These are phyloP conservation scores for Rhizopogon vinicolor DNA, from an alignment of 768 basidiomycete species.

Conservation along the genomic window DNA sequence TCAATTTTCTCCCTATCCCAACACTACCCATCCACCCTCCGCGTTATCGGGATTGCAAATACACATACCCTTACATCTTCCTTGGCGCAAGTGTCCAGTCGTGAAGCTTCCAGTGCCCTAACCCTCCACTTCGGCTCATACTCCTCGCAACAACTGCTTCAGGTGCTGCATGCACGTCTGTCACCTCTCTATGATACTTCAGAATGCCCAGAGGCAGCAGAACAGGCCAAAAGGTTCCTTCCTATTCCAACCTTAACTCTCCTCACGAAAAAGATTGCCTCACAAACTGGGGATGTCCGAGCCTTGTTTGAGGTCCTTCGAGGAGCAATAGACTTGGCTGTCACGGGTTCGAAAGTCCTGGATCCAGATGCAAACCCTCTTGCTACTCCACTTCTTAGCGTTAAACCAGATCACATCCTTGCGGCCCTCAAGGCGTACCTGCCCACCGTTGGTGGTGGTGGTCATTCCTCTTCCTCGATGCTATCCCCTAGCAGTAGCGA, in stretches of 20 bases:
- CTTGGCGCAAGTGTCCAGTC: slow-evolving; percentile 29
- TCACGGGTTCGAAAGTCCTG: slow-evolving; percentile 23
- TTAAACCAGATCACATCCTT: slow-evolving; percentile 67
- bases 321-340: slow-evolving; percentile 70
- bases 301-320: slow-evolving; percentile 77
- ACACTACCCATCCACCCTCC: slow-evolving; percentile 45
- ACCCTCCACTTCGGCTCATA: slow-evolving; percentile 85
- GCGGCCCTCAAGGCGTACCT: slow-evolving; percentile 71
- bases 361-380: slow-evolving; percentile 20
- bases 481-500: slow-evolving; percentile 45
- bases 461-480: slow-evolving; percentile 13
- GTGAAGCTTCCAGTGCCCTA: slow-evolving; percentile 36
- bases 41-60: slow-evolving; percentile 84
- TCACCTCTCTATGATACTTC: slow-evolving; percentile 39
- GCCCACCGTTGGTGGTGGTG: slow-evolving; percentile 30
- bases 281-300: slow-evolving; percentile 80
- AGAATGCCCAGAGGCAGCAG: slow-evolving; percentile 5
- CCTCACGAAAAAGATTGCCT: slow-evolving; percentile 76
- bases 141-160: slow-evolving; percentile 62
- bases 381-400: slow-evolving; percentile 32
- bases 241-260: slow-evolving; percentile 61
- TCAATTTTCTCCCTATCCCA: slow-evolving; percentile 68
- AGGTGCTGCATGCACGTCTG: slow-evolving; percentile 65
- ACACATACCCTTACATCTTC: slow-evolving; percentile 78
- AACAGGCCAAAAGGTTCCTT: slow-evolving; percentile 49